Conservation (phyloP, 495 filamentous ascomycete species). For the Rhizodiscina lignyota region DNA sequence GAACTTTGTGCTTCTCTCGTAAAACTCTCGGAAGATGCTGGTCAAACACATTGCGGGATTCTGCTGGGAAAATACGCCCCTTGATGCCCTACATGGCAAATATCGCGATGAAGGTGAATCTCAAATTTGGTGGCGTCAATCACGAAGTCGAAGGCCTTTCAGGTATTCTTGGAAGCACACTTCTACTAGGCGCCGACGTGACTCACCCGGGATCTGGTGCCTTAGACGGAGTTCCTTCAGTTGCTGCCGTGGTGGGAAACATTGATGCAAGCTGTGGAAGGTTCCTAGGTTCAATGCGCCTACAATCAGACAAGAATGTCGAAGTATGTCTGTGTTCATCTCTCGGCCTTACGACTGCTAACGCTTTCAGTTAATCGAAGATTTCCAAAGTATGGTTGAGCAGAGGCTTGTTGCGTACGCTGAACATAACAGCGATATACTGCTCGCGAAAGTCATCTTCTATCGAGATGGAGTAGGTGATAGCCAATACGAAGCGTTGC, state of each 20-base stretch:
- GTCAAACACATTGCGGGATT: too few species aligned
- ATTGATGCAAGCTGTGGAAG: slow-evolving; percentile 43
- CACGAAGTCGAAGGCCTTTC: not conserved
- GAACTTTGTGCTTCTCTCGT: too few species aligned
- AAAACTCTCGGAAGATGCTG: too few species aligned
- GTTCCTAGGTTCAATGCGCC: slow-evolving; percentile 47
- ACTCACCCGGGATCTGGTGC: too few species aligned
- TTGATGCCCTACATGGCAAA: not conserved
- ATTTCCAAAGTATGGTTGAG: slow-evolving; percentile 43
- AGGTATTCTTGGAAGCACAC: too few species aligned
- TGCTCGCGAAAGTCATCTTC: slow-evolving; percentile 62
- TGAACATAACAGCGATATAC: slow-evolving; percentile 27
- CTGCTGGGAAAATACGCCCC: too few species aligned
- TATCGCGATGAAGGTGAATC: slow-evolving; percentile 1
- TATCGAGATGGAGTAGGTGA: slow-evolving; percentile 90
- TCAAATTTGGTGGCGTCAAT: slow-evolving; percentile 1
- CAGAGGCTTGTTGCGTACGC: slow-evolving; percentile 36
- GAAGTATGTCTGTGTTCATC: too few species aligned
- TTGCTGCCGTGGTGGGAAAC: slow-evolving; percentile 62
- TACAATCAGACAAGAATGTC: too few species aligned
- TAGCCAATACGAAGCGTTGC: slow-evolving; percentile 51
- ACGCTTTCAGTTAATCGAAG: slow-evolving; percentile 39
- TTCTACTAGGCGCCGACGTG: not conserved
- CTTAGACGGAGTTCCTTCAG: slow-evolving; percentile 52
- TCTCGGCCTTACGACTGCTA: too few species aligned